phyloP scores from a whole-genome alignment of 1,284 basidiomycete genomes.

The Chondrostereum purpureum region DNA sequence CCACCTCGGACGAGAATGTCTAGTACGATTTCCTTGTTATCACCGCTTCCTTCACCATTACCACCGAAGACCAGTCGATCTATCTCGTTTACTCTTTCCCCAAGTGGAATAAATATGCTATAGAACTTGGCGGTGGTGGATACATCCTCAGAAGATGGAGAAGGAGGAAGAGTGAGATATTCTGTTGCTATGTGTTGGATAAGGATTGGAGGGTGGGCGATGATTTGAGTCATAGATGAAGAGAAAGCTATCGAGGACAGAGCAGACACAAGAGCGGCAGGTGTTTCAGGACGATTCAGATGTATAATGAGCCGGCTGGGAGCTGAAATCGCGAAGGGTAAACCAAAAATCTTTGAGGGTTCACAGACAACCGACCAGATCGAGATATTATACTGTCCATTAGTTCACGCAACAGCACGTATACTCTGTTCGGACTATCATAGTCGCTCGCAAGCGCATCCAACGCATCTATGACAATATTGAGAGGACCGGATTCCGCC shows the following conservation, averaged over 20 bases:
- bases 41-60: constrained; percentile 44
- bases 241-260: constrained; percentile 62
- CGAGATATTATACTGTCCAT: constrained; percentile 36
- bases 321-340: no score
- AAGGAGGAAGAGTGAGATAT: constrained; percentile 66
- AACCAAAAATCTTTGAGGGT: constrained; percentile 8
- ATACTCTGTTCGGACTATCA: constrained; percentile 46
- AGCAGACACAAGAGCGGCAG: constrained; percentile 45
- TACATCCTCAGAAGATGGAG: constrained; percentile 39
- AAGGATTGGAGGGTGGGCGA: constrained; percentile 59
- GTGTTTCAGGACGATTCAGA: constrained; percentile 31
- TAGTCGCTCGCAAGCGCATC: constrained; percentile 57
- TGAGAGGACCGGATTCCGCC: constrained; percentile 39
- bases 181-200: constrained; percentile 56
- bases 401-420: constrained; percentile 42
- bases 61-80: constrained; percentile 55
- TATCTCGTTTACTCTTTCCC: constrained; percentile 51
- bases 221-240: constrained; percentile 56
- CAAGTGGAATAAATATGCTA: constrained; percentile 62
- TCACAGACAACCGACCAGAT: constrained; percentile 32
- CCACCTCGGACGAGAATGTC: constrained; percentile 52
- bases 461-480: constrained; percentile 60
- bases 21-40: constrained; percentile 45
- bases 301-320: constrained; percentile 66
- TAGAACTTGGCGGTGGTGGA: constrained; percentile 64